Percentiles rank a stretch among this genome's conserved stretches.
Evolutionary conservation across 768 basidiomycete genomes (phyloP).

Genomic region (Tricholomella constricta): DNA sequence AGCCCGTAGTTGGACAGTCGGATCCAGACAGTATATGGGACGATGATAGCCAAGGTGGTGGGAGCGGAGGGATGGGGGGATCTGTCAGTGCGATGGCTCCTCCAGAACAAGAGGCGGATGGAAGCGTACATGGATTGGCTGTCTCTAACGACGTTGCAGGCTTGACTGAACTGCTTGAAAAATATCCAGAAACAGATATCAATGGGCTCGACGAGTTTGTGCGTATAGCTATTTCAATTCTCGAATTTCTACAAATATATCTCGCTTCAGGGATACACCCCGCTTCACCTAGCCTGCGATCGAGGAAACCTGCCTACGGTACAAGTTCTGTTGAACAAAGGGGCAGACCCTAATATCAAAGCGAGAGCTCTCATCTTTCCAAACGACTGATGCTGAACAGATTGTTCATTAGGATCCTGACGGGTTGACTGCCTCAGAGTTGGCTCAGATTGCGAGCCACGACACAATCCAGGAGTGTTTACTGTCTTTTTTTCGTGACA

Average conservation of each 20-base stretch:
- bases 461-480: slow-evolving; percentile 47
- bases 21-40: slow-evolving; percentile 44
- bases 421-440: slow-evolving; percentile 56
- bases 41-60: slow-evolving; percentile 39
- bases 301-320: slow-evolving; percentile 67
- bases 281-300: slow-evolving; percentile 86
- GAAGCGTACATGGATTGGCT: slow-evolving; percentile 62
- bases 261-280: slow-evolving; percentile 72
- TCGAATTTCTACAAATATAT: not conserved
- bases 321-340: slow-evolving; percentile 56
- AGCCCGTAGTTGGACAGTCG: slow-evolving; percentile 10
- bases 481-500: slow-evolving; percentile 1
- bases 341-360: slow-evolving; percentile 66
- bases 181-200: slow-evolving; percentile 46
- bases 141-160: slow-evolving; percentile 53
- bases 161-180: slow-evolving; percentile 45
- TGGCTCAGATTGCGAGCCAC: slow-evolving; percentile 62
- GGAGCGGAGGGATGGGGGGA: slow-evolving; percentile 54
- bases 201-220: slow-evolving; percentile 76
- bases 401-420: slow-evolving; percentile 59
- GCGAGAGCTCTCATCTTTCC: slow-evolving; percentile 27
- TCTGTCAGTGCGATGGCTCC: slow-evolving; percentile 61
- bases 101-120: slow-evolving; percentile 35
- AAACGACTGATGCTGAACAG: slow-evolving; percentile 1
- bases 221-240: slow-evolving; percentile 28